phyloP scores from a whole-genome alignment of 257 asterid genomes.

The Cordia subcordata region DNA sequence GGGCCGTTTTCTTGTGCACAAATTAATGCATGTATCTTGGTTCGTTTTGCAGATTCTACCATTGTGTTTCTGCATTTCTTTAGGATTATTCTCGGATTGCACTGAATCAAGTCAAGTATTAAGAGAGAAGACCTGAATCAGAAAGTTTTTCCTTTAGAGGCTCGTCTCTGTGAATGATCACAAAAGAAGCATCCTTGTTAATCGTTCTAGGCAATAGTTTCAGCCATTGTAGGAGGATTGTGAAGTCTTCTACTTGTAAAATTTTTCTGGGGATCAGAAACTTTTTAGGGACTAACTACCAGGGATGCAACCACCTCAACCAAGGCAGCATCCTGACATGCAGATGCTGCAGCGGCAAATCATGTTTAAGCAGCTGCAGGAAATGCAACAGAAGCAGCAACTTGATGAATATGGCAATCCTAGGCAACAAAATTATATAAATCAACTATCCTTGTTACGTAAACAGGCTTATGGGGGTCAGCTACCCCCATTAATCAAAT shows the following conservation, averaged over 20 bases:
- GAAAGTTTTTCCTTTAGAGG: neutral
- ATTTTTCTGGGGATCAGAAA: too few relatives aligned
- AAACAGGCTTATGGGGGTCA: slow-evolving; percentile 36
- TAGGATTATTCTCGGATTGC: too few relatives aligned
- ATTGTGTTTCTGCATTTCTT: neutral
- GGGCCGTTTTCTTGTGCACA: neutral
- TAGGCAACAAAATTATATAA: slow-evolving; percentile 36
- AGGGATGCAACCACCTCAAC: slow-evolving; percentile 18
- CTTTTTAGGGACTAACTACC: neutral
- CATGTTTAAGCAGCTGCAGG: slow-evolving; percentile 66
- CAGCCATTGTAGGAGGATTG: neutral
- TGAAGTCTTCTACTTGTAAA: too few relatives aligned
- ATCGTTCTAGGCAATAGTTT: neutral
- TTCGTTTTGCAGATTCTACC: slow-evolving; percentile 13
- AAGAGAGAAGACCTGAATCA: neutral
- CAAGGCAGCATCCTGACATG: slow-evolving; percentile 4
- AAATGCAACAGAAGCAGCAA: slow-evolving; percentile 60
- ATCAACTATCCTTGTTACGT: slow-evolving; percentile 26
- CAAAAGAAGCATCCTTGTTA: slow-evolving; percentile 1
- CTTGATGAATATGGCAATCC: slow-evolving; percentile 42
- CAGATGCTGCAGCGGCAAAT: slow-evolving; percentile 72
- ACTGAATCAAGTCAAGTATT: neutral
- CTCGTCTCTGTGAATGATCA: neutral
- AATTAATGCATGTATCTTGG: neutral
- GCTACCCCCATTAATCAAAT: slow-evolving; percentile 26